These are phyloP conservation scores for Fusarium sp. DNA, from an alignment of 2,329 filamentous ascomycete species.

Conservation along the genomic window DNA sequence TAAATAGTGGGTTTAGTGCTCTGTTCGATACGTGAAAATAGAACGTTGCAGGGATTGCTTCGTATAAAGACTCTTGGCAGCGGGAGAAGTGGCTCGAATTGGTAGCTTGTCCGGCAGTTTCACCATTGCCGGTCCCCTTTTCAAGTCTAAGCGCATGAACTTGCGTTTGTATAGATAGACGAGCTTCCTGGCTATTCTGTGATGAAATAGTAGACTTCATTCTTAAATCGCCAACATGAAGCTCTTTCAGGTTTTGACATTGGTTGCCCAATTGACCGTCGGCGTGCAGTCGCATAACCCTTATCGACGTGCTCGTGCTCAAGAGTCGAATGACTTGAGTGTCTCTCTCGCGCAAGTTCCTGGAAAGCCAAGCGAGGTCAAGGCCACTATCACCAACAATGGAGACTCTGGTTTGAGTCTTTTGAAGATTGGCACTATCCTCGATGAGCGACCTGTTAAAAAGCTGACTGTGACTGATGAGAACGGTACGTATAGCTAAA, in stretches of 20 bases:
- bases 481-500: background rate
- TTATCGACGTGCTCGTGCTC: background rate
- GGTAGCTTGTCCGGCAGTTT: background rate
- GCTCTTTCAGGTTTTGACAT: background rate
- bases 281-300: slow-evolving; percentile 8
- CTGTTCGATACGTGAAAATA: background rate
- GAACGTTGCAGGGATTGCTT: background rate
- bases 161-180: background rate
- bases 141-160: background rate
- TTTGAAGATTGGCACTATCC: slow-evolving; percentile 25
- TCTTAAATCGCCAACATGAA: background rate
- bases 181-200: rapidly evolving
- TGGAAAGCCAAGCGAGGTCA: slow-evolving; percentile 8
- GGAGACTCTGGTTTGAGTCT: slow-evolving; percentile 7
- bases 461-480: slow-evolving; percentile 18
- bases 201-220: rapidly evolving
- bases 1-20: background rate
- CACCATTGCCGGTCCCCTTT: background rate
- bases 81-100: background rate
- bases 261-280: background rate
- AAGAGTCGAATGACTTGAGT: background rate
- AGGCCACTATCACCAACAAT: slow-evolving; percentile 18
- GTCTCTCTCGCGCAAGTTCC: background rate
- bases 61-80: background rate
- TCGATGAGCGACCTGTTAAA: slow-evolving; percentile 28